phyloP scores from a whole-genome alignment of 352 stramenopile genomes.

The Achlya hypogyna region DNA sequence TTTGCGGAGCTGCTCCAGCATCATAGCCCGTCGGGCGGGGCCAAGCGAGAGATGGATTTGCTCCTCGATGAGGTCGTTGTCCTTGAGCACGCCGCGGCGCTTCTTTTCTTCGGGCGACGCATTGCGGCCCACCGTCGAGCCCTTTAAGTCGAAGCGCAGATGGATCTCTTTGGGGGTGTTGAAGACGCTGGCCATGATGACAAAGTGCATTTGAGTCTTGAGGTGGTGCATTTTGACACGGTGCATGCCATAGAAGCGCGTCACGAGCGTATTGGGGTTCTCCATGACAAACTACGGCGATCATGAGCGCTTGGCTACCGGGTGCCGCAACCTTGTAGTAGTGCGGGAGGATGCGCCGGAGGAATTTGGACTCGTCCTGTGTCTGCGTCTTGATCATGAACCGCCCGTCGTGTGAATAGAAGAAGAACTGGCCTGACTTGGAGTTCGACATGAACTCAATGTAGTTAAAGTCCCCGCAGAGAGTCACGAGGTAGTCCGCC shows the following conservation, averaged over 20 bases:
- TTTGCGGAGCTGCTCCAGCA: slow-evolving; percentile 80
- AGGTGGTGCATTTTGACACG: slow-evolving; percentile 96
- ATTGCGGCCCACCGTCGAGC: slow-evolving; percentile 78
- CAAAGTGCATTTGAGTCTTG: slow-evolving; percentile 88
- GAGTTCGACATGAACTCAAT: slow-evolving; percentile 98
- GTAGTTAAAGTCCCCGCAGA: slow-evolving; percentile 93
- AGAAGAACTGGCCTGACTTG: slow-evolving; percentile 99
- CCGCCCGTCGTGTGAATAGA: slow-evolving; percentile 94
- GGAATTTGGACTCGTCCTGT: slow-evolving; percentile 97
- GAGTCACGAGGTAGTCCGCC: slow-evolving; percentile 86
- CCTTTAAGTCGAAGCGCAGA: slow-evolving; percentile 84
- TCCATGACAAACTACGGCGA: slow-evolving; percentile 78
- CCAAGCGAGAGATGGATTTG: slow-evolving; percentile 82
- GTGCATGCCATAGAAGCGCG: slow-evolving; percentile 96
- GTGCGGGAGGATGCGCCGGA: slow-evolving; percentile 93
- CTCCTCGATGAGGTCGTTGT: slow-evolving; percentile 85
- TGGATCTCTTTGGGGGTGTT: slow-evolving; percentile 91
- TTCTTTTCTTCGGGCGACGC: slow-evolving; percentile 48
- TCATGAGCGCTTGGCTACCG: not conserved
- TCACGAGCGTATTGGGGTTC: slow-evolving; percentile 96
- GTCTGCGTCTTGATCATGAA: slow-evolving; percentile 99
- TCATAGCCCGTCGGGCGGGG: slow-evolving; percentile 49
- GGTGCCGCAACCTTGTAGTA: slow-evolving; percentile 84
- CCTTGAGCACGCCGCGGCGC: slow-evolving; percentile 74
- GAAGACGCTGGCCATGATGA: slow-evolving; percentile 97